Conservation (phyloP, 208 protist genomes). For the Porcisia deanei region DNA sequence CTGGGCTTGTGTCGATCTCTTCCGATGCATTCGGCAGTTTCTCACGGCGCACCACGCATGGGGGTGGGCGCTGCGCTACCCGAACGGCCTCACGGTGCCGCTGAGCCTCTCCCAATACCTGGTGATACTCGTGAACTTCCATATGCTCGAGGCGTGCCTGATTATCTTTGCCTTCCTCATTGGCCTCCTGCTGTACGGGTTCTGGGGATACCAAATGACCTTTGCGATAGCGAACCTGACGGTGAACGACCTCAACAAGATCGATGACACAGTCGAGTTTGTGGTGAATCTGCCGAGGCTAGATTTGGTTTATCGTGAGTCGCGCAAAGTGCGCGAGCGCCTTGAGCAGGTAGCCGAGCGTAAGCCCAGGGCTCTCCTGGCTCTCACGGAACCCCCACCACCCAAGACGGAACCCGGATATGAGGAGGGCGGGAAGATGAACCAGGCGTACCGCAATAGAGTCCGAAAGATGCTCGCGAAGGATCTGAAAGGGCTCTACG, state of each 20-base stretch:
- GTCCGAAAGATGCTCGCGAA: constrained; percentile 50
- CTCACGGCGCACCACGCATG: constrained; percentile 49
- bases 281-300: constrained; percentile 52
- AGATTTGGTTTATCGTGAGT: constrained; percentile 68
- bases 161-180: constrained; percentile 81
- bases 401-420: constrained; percentile 37
- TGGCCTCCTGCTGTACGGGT: constrained; percentile 70
- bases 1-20: constrained; percentile 78
- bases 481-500: constrained; percentile 70
- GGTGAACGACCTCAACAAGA: constrained; percentile 90
- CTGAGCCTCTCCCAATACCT: constrained; percentile 62
- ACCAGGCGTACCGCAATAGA: constrained; percentile 63
- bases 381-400: constrained; percentile 47
- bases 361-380: constrained; percentile 46
- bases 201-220: constrained; percentile 86
- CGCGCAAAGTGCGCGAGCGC: constrained; percentile 41
- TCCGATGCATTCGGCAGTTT: constrained; percentile 54
- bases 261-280: constrained; percentile 72
- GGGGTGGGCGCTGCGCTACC: constrained; percentile 58
- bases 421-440: constrained; percentile 50
- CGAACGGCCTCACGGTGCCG: constrained; percentile 28
- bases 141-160: constrained; percentile 61
- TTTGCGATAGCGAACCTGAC: constrained; percentile 80
- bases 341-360: constrained; percentile 58
- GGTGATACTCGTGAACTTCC: constrained; percentile 57